phyloP scores from a whole-genome alignment of 257 asterid species.

The Nemophila menziesii region DNA sequence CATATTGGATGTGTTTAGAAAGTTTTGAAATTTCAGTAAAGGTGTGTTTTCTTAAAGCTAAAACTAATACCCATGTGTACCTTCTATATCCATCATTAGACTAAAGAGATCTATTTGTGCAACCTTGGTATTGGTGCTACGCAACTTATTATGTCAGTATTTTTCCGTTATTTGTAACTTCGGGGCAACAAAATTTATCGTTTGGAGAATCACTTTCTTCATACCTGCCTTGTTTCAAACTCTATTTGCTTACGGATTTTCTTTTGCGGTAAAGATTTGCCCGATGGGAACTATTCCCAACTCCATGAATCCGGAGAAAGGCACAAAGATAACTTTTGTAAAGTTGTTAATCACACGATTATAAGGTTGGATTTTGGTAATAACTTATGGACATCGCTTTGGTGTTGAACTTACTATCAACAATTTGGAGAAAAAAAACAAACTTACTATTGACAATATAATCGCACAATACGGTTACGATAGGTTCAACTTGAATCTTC shows the following conservation, averaged over 20 bases:
- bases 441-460: conserved; percentile 66
- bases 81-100: too few species aligned
- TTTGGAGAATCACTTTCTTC: conserved; percentile 76
- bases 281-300: conserved; percentile 56
- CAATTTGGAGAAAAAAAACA: too few species aligned
- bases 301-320: conserved; percentile 63
- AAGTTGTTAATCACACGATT: conserved; percentile 30
- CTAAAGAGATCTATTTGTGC: too few species aligned
- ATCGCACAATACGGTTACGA: conserved; percentile 80
- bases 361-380: conserved; percentile 59
- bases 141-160: conserved; percentile 78
- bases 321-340: conserved; percentile 36
- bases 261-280: conserved; percentile 73
- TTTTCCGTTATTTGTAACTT: conserved; percentile 29
- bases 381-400: conserved; percentile 78
- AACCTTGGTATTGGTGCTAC: conserved; percentile 89
- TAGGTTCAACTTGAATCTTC: conserved; percentile 60
- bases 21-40: too few species aligned
- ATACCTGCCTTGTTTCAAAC: conserved; percentile 67
- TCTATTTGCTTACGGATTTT: conserved; percentile 51
- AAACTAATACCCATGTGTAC: too few species aligned
- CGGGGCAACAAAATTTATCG: conserved; percentile 47
- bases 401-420: conserved; percentile 76
- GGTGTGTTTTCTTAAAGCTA: too few species aligned
- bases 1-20: too few species aligned